These are phyloP conservation scores for Moricandia moricandioides DNA, from an alignment of 345 rosid species.

Conservation along the genomic window DNA sequence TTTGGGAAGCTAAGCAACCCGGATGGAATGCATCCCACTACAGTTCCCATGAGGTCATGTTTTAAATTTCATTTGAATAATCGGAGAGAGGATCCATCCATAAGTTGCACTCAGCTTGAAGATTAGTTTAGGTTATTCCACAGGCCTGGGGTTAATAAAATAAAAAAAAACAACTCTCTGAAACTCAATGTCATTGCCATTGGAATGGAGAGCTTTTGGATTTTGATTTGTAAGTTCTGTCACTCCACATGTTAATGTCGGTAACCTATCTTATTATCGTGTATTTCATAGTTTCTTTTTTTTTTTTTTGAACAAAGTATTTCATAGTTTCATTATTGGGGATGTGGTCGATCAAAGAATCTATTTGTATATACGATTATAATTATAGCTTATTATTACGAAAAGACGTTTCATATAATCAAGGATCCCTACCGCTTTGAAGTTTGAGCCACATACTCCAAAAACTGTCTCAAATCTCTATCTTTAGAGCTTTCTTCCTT, in stretches of 20 bases:
- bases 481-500: not conserved
- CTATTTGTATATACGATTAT: no score
- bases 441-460: constrained; percentile 1
- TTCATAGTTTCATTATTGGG: not conserved
- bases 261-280: not conserved
- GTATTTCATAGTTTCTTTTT: not conserved
- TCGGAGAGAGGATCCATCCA: no score
- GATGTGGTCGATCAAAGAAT: not conserved
- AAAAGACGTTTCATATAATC: constrained; percentile 22
- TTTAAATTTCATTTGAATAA: no score
- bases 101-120: no score
- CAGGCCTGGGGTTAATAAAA: no score
- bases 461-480: not conserved
- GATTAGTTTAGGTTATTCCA: no score
- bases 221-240: not conserved
- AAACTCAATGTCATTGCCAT: not conserved
- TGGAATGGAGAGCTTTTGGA: not conserved
- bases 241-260: constrained; percentile 19
- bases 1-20: no score
- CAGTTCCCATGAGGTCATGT: no score
- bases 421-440: constrained; percentile 16
- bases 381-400: not conserved
- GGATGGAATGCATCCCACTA: no score
- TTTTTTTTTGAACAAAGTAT: no score
- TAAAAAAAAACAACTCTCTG: no score